A percentile compares a stretch with the other conserved stretches of the same genome.
Conservation (phyloP, 768 basidiomycete genomes). For the Hericium rajendrae region DNA sequence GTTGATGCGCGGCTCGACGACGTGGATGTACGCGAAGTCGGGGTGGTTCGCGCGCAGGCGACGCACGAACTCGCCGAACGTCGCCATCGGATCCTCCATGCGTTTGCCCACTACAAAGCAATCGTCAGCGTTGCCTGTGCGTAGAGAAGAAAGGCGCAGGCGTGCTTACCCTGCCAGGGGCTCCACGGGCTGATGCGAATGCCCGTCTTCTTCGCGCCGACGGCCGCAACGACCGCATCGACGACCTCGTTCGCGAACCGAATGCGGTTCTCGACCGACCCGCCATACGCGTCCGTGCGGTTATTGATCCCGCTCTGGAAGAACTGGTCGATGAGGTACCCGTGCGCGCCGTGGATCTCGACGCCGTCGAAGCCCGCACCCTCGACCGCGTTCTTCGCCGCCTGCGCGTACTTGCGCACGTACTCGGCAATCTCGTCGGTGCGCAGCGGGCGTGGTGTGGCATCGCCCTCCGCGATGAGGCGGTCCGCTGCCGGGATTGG, state of each 20-base stretch:
- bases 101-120: background rate
- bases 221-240: background rate
- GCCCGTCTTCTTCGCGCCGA: background rate
- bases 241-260: background rate
- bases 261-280: background rate
- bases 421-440: background rate
- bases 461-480: no score
- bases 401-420: background rate
- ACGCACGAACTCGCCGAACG: conserved; percentile 17
- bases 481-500: background rate
- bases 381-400: background rate
- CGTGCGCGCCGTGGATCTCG: background rate
- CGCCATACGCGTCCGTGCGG: conserved; percentile 1
- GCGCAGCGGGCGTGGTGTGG: background rate
- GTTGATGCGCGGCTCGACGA: background rate
- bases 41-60: conserved; percentile 17
- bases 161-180: background rate
- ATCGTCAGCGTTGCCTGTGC: background rate
- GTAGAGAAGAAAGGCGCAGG: background rate
- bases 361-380: background rate
- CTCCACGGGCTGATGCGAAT: background rate
- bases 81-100: conserved; percentile 16
- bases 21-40: background rate
- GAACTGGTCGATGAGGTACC: background rate
- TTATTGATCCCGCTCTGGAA: background rate